Conservation (phyloP, 805 yeast genomes). For the Candida sithepensis region DNA sequence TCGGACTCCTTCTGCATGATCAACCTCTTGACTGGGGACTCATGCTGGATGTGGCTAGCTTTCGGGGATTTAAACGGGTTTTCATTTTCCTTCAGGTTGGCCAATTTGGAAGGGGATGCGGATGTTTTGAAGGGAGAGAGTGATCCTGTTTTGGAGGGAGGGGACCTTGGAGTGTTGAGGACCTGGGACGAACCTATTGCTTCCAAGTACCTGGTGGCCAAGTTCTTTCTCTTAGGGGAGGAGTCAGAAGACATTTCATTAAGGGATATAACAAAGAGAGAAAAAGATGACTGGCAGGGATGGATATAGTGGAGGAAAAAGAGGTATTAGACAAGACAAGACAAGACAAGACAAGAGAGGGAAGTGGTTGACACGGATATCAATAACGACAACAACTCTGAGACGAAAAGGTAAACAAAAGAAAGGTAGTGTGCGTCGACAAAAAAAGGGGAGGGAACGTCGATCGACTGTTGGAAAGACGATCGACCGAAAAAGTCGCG, state of each 20-base stretch:
- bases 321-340: no score
- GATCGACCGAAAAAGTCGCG: not conserved
- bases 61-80: slow-evolving; percentile 21
- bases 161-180: slow-evolving; percentile 17
- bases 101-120: slow-evolving; percentile 3
- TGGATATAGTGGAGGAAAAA: no score
- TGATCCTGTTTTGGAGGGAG: slow-evolving; percentile 10
- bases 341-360: no score
- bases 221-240: slow-evolving; percentile 21
- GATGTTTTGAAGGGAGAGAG: slow-evolving; percentile 4
- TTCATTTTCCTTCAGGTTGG: slow-evolving; percentile 24
- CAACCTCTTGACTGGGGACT: slow-evolving; percentile 31
- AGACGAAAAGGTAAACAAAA: not conserved
- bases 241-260: slow-evolving; percentile 14
- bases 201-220: slow-evolving; percentile 29
- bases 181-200: slow-evolving; percentile 23
- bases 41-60: slow-evolving; percentile 4
- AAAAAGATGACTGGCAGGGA: no score
- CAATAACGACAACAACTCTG: no score
- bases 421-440: no score
- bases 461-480: not conserved
- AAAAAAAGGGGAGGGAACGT: no score
- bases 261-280: not conserved
- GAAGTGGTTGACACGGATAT: no score
- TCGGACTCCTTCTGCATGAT: slow-evolving; percentile 32